Base-by-base conservation (phyloP, 2,329 filamentous ascomycete genomes). In the Lecanosticta acicola region DNA sequence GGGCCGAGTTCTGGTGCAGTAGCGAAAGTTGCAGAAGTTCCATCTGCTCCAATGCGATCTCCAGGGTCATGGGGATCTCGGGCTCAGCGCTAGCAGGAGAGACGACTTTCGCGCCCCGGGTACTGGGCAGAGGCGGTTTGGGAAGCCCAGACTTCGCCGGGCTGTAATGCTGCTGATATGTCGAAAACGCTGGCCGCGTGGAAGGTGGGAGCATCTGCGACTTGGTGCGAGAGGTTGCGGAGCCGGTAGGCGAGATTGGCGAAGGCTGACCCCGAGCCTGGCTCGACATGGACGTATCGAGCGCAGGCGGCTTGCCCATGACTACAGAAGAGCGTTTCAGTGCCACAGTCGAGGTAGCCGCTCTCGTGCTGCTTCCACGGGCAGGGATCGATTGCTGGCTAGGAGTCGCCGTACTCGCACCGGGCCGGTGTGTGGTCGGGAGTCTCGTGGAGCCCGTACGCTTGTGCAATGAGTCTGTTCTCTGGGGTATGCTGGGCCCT, bases 11-110 rank as follows among this genome's bases (percentile, higher is more conserved):
- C 51, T 76, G 74, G 61, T 85, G 81, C 17, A 86, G 62, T 5
- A 85, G 67, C 39, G 83, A 79, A 5, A 85, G 69, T 57, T 84
- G 81, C 18, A 86, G 68, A 1, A 86, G 71, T 59, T 83, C 79
- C 1, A 80, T 76, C 62, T 85, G 83, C 43, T 61, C 54, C 29
- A 56, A 54, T 7, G 52, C 53, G 1, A 55, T 47, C 13, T 65
- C 62, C 20, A 49, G 52, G 35, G 45, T 55, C 20, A 54, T 50
- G 1, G 46, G 39, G n/a, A 50, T 32, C 4, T 83, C 67, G 72
- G 74, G 39, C 70, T 71, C 5, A 73, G 80, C 62, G 81, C 78
- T 41, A 76, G 38, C 39, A 17, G 51, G n/a, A 18, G 50, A 32
- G 57, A 75, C 70, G 3, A 80, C 78, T 2, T 78, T 71, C 57